These are phyloP conservation scores for Eugenia klotzschiana DNA, from an alignment of 441 rosid genomes.

Conservation along the genomic window DNA sequence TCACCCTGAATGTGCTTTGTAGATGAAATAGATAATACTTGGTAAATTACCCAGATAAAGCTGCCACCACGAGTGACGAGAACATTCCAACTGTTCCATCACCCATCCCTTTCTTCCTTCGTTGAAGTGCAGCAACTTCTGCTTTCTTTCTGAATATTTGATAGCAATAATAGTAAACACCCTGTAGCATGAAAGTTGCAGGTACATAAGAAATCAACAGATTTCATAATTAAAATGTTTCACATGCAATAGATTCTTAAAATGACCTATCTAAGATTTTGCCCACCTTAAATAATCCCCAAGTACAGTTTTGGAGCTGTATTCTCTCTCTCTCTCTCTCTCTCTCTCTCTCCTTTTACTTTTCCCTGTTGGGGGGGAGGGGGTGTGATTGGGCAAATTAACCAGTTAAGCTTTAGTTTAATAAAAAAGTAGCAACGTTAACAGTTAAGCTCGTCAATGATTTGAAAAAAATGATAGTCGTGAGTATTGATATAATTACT, in stretches of 20 bases:
- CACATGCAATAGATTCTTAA: background rate
- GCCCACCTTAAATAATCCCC: background rate
- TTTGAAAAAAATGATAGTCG: background rate
- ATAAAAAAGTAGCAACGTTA: background rate
- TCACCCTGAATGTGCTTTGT: background rate
- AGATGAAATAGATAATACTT: background rate
- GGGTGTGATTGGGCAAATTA: background rate
- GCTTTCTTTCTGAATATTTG: constrained; percentile 92
- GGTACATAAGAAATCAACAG: constrained; percentile 21
- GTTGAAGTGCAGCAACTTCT: constrained; percentile 47
- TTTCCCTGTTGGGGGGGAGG: background rate
- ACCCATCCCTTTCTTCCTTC: constrained; percentile 54
- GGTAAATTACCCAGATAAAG: constrained; percentile 62
- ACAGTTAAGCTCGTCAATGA: background rate
- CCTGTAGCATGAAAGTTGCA: constrained; percentile 50
- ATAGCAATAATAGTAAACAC: constrained; percentile 97
- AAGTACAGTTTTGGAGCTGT: background rate
- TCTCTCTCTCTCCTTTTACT: background rate
- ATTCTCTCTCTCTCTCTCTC: background rate
- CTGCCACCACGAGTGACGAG: constrained; percentile 84
- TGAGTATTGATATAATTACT: background rate
- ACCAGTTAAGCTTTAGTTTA: background rate
- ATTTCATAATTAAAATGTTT: background rate
- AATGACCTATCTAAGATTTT: background rate
- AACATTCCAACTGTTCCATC: constrained; percentile 94